Base-by-base conservation (phyloP, 345 rosid species). In the Xanthoceras sorbifolium region DNA sequence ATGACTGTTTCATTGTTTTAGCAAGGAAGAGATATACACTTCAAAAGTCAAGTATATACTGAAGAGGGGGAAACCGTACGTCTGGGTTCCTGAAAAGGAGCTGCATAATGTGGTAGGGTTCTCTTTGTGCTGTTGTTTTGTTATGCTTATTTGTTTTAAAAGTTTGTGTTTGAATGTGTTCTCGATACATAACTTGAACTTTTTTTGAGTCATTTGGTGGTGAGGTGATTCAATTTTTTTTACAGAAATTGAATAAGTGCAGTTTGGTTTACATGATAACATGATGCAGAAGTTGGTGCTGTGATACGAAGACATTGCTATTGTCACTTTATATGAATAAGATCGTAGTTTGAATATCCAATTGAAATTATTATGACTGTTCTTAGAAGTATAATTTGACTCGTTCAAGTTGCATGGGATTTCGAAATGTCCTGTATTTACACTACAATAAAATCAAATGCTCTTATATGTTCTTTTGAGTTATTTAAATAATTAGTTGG, bases 11-110 rank as follows among this genome's bases (percentile, higher is more conserved):
- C 36, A 26, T 68, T 73, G 28, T 82, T 57, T 76, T 80, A 90
- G 97, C 87, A 88, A 87, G 82, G 87, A 75, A 76, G 88, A 79
- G 32, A 73, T 94, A 63, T 85, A 88, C 84, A 86, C 90, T 79
- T 91, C 98, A 34, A 94, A 94, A 84, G 90, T 91, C 28, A 91
- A 88, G 86, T 93, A 94, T 81, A 84, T 91, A 57, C 71, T 89
- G 29, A 90, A 79, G 81, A 85, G 86, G 80, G 98, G 95, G 69
- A 94, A 82, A 82, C 98, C 95, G 0, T 91, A 86, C 79, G 83
- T 94, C 40, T 94, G 97, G 97, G 89, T 94, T 26, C 91, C 94
- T 0, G 95, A 93, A 72, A 85, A 86, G 22, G 98, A 94, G 46
- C 72, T 83, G 15, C 97, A 93, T 85, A 91, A 90, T 82, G 89